Percentiles rank a stretch among this genome's conserved stretches.
Conservation (phyloP, 1,139 yeast species). For the Nakaseomyces sp. region DNA sequence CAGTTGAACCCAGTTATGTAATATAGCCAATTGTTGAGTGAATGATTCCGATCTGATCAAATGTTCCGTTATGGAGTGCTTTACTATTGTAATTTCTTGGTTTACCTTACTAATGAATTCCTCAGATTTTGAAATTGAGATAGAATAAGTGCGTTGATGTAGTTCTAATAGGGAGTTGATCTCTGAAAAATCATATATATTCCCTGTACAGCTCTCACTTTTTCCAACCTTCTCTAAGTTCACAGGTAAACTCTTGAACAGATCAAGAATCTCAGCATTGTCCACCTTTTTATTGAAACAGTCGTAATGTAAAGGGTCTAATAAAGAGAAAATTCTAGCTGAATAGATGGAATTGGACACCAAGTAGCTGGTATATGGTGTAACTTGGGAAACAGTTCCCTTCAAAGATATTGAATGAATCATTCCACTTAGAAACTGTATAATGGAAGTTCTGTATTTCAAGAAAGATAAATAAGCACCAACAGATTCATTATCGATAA, state of each 20-base stretch:
- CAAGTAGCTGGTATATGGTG: slow-evolving; percentile 45
- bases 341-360: slow-evolving; percentile 38
- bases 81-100: slow-evolving; percentile 16
- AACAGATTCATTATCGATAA: slow-evolving; percentile 35
- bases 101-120: slow-evolving; percentile 14
- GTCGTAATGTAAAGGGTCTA: slow-evolving; percentile 59
- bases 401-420: slow-evolving; percentile 49
- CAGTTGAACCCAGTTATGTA: slow-evolving; percentile 78
- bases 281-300: slow-evolving; percentile 30
- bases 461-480: slow-evolving; percentile 56
- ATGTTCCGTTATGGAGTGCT: slow-evolving; percentile 33
- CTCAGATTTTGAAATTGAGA: background rate
- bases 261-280: slow-evolving; percentile 24
- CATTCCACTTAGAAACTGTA: slow-evolving; percentile 66
- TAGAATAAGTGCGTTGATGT: slow-evolving; percentile 10
- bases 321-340: slow-evolving; percentile 55
- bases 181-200: slow-evolving; percentile 29
- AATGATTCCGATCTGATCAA: slow-evolving; percentile 41
- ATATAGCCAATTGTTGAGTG: slow-evolving; percentile 47
- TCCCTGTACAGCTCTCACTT: slow-evolving; percentile 24
- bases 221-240: slow-evolving; percentile 25
- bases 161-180: slow-evolving; percentile 31
- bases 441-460: slow-evolving; percentile 49
- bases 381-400: slow-evolving; percentile 48
- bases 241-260: slow-evolving; percentile 36